Conservation (phyloP, 805 yeast species). For the Metschnikowia reukaufii region DNA sequence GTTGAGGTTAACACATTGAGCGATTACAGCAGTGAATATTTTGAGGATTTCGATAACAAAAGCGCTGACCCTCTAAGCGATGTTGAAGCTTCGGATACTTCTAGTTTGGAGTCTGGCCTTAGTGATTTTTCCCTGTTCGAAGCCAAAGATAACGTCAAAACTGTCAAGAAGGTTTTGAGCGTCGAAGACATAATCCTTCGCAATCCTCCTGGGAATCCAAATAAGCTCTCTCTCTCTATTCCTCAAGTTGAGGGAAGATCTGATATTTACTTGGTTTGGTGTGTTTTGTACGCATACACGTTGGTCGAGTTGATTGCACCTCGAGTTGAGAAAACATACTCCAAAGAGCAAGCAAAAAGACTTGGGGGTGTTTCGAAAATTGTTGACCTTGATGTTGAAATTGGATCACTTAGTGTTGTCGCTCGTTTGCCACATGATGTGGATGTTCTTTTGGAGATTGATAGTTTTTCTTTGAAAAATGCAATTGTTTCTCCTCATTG, state of each 20-base stretch:
- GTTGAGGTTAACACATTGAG: conserved; percentile 38
- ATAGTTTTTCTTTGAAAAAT: conserved; percentile 29
- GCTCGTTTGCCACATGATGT: conserved; percentile 47
- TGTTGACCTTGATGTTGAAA: conserved; percentile 30
- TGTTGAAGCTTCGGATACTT: conserved; percentile 29
- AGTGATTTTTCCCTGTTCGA: conserved; percentile 14
- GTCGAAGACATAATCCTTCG: conserved; percentile 27
- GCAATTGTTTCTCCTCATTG: conserved; percentile 29
- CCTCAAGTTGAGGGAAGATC: conserved; percentile 41
- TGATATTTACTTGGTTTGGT: conserved; percentile 44
- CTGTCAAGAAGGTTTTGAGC: conserved; percentile 34
- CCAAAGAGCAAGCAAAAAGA: conserved; percentile 27
- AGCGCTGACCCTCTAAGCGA: conserved; percentile 23
- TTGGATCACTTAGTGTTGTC: conserved; percentile 40
- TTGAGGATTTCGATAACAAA: conserved; percentile 32
- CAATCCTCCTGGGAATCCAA: conserved; percentile 28
- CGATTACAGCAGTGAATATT: conserved; percentile 37
- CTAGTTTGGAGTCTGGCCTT: conserved; percentile 28
- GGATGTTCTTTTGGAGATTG: conserved; percentile 48
- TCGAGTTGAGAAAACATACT: conserved; percentile 27
- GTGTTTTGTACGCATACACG: conserved; percentile 38
- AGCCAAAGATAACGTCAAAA: conserved; percentile 20
- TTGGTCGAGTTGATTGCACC: conserved; percentile 36
- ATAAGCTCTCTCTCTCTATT: conserved; percentile 28
- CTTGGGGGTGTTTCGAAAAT: conserved; percentile 19